Evolutionary conservation across 2,329 filamentous ascomycete species (phyloP), one percentile per base, ranked within the genome.

Genomic region (Rhexocercosporidium sp.): DNA sequence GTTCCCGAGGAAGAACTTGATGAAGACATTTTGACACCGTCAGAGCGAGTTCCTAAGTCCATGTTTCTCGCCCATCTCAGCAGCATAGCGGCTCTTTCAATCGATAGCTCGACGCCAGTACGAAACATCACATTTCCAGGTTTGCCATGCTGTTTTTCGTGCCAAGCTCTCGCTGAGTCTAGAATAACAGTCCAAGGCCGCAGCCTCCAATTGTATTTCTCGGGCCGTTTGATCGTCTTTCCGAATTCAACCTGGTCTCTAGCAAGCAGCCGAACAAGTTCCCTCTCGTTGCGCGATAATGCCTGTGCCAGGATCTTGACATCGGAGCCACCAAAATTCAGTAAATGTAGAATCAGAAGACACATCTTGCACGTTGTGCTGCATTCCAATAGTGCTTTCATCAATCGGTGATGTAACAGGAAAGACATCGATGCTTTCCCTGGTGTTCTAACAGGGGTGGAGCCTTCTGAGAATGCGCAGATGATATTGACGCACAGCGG

Each of bases 321-420:
- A 12, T 59, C 41, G 16, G 56, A 59, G 22, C 41, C 41, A 3
- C 25, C 39, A 5, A 46, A 25, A n/a, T 29, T 31, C 22, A 59
- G 31, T 4, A 31, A 22, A 31, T 59, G 56, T 0, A 59, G 25
- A 11, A 59, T 44, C 12, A 59, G 37, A 8, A 7, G 3, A 20
- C 56, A 59, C 56, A 59, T 59, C 12, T 46, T 20, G 29, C 56
- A 59, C 6, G 56, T 59, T 9, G 22, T n/a, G n/a, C 22, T 29
- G 12, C 56, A 59, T 31, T 59, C 41, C 1, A 20, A n/a, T 1
- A 59, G 22, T 4, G 37, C 37, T 44, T 44, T 44, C 56, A 59
- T 59, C 9, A 39, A 44, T 3, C 20, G 37, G 9, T 59, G 56
- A 20, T 59, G 56, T 11, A 44, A 11, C 2, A 59, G 22, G 22